These are phyloP conservation scores for Erythrophleum fordii DNA, from an alignment of 306 rosid genomes.

Conservation along the genomic window DNA sequence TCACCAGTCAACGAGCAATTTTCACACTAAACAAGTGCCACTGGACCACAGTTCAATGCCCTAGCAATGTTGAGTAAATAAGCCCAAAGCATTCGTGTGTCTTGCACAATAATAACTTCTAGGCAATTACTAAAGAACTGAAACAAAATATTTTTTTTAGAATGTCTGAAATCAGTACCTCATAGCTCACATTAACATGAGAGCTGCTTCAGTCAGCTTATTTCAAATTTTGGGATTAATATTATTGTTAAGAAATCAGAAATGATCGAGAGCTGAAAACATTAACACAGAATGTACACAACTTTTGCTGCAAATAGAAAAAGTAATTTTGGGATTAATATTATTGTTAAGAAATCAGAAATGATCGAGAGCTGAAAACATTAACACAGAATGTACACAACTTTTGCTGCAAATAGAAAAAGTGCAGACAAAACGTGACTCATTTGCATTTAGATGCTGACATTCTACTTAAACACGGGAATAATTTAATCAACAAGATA, in stretches of 20 bases:
- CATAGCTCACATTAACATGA: not conserved
- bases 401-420: too few relatives aligned
- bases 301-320: too few relatives aligned
- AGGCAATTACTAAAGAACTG: not conserved
- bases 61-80: not conserved
- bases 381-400: not conserved
- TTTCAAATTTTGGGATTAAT: not conserved
- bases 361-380: not conserved
- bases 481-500: too few relatives aligned
- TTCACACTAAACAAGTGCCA: not conserved
- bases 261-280: not conserved
- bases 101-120: not conserved
- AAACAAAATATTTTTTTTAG: not conserved
- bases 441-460: too few relatives aligned
- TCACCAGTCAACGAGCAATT: not conserved
- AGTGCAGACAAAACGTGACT: too few relatives aligned
- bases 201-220: not conserved
- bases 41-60: not conserved
- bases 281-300: not conserved
- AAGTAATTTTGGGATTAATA: not conserved
- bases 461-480: too few relatives aligned
- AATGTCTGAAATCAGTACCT: not conserved
- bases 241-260: not conserved
- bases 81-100: not conserved
- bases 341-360: not conserved